Conservation (phyloP, 2,329 filamentous ascomycete genomes). For the Nannizziopsis arthrosporioides region DNA sequence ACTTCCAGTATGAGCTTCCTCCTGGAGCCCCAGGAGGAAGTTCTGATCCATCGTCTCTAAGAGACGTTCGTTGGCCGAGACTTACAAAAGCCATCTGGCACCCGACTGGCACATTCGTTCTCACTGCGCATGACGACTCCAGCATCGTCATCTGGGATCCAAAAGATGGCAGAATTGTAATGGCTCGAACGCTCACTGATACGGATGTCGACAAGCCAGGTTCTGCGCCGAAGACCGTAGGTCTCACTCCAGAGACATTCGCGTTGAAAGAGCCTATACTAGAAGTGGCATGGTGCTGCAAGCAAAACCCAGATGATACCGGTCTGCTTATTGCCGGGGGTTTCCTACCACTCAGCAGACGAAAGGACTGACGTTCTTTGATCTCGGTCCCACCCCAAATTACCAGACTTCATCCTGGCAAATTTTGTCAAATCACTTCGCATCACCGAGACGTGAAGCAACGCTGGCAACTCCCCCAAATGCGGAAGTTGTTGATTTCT, state of each 20-base stretch:
- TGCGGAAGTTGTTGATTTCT: constrained; percentile 66
- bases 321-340: constrained; percentile 79
- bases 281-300: constrained; percentile 83
- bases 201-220: constrained; percentile 60
- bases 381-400: constrained; percentile 75
- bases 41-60: constrained; percentile 50
- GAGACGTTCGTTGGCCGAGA: constrained; percentile 55
- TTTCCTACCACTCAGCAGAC: constrained; percentile 50
- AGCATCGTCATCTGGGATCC: constrained; percentile 91
- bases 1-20: constrained; percentile 72
- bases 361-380: constrained; percentile 76
- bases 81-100: constrained; percentile 86
- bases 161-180: constrained; percentile 72
- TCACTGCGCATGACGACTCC: constrained; percentile 80
- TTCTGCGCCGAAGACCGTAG: constrained; percentile 23
- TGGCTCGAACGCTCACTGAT: constrained; percentile 69
- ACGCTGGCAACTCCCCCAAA: constrained; percentile 65
- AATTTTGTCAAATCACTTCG: constrained; percentile 63
- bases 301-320: constrained; percentile 82
- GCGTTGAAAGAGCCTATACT: constrained; percentile 61
- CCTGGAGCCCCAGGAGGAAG: constrained; percentile 71
- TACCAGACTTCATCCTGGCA: constrained; percentile 92
- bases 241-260: constrained; percentile 40
- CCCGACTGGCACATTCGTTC: constrained; percentile 78
- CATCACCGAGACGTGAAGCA: constrained; percentile 58